Conservation (phyloP, 2,329 filamentous ascomycete species). For the Domatiomyces catenatus region DNA sequence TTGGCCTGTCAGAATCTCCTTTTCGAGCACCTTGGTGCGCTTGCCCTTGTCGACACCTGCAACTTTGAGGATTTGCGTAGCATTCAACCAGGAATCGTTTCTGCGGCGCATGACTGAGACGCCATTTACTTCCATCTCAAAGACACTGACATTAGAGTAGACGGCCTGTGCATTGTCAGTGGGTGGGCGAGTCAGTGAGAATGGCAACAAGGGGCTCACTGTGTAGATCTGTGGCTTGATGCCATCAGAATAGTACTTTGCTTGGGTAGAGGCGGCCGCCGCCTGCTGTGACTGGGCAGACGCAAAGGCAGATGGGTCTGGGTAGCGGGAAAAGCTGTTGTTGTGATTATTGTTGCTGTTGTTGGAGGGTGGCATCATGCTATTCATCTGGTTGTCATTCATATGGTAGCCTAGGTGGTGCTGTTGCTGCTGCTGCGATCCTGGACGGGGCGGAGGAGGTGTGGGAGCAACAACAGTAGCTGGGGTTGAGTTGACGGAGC, state of each 20-base stretch:
- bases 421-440: slow-evolving; percentile 28
- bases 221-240: slow-evolving; percentile 32
- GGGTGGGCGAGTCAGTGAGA: not conserved
- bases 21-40: slow-evolving; percentile 82
- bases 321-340: slow-evolving; percentile 25
- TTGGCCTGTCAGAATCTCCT: slow-evolving; percentile 88
- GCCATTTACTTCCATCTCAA: slow-evolving; percentile 94
- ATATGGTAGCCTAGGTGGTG: slow-evolving; percentile 19
- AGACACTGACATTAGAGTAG: slow-evolving; percentile 90
- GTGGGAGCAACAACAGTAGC: slow-evolving; percentile 24
- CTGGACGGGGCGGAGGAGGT: slow-evolving; percentile 25
- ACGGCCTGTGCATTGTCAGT: slow-evolving; percentile 45
- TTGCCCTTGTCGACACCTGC: slow-evolving; percentile 96
- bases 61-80: slow-evolving; percentile 95
- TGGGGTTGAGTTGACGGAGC: slow-evolving; percentile 31
- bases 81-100: slow-evolving; percentile 91
- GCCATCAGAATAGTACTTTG: slow-evolving; percentile 11
- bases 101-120: slow-evolving; percentile 92
- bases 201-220: slow-evolving; percentile 17
- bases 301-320: slow-evolving; percentile 24
- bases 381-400: slow-evolving; percentile 18
- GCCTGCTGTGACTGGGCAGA: not conserved
- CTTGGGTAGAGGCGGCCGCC: slow-evolving; percentile 18
- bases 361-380: slow-evolving; percentile 19
- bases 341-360: no score